Percentiles rank a stretch among this genome's conserved stretches.
These are phyloP conservation scores for Ogataea allantospora DNA, from an alignment of 805 yeast species.

Conservation along the genomic window DNA sequence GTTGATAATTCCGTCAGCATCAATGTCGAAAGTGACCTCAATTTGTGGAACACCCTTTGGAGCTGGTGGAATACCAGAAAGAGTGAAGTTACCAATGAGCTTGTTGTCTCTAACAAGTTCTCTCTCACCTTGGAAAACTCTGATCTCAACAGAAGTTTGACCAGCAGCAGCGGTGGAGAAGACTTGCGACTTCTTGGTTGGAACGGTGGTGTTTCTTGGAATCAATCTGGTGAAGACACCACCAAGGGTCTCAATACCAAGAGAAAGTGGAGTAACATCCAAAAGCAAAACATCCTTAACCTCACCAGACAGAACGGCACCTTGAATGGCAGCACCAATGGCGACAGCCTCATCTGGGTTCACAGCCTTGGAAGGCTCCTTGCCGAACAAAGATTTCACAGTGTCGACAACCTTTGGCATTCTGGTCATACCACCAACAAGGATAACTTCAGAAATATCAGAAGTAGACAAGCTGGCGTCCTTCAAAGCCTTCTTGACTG, in stretches of 20 bases:
- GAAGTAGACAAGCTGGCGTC: conserved; percentile 68
- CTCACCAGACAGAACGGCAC: conserved; percentile 81
- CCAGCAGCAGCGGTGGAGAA: conserved; percentile 97
- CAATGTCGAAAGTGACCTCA: conserved; percentile 93
- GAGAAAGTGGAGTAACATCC: conserved; percentile 83
- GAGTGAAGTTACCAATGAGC: conserved; percentile 93
- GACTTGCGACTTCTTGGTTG: conserved; percentile 94
- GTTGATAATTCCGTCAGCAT: conserved; percentile 89
- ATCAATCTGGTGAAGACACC: conserved; percentile 94
- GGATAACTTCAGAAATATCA: conserved; percentile 70
- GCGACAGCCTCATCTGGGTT: conserved; percentile 96
- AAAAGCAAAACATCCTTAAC: conserved; percentile 72
- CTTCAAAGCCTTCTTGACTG: conserved; percentile 69
- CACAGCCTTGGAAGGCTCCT: conserved; percentile 66
- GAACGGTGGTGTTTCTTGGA: conserved; percentile 93
- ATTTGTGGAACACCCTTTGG: conserved; percentile 94
- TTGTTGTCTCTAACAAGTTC: conserved; percentile 97
- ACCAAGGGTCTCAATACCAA: conserved; percentile 97
- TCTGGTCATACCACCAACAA: conserved; percentile 89
- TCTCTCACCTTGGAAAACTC: conserved; percentile 99
- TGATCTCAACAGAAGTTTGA: conserved; percentile 94
- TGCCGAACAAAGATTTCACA: conserved; percentile 58
- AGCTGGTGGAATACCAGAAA: conserved; percentile 93
- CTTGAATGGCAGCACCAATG: conserved; percentile 87
- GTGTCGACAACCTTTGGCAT: conserved; percentile 76